Base-by-base conservation (phyloP, 2,329 filamentous ascomycete species). In the Phialophora chinensis region DNA sequence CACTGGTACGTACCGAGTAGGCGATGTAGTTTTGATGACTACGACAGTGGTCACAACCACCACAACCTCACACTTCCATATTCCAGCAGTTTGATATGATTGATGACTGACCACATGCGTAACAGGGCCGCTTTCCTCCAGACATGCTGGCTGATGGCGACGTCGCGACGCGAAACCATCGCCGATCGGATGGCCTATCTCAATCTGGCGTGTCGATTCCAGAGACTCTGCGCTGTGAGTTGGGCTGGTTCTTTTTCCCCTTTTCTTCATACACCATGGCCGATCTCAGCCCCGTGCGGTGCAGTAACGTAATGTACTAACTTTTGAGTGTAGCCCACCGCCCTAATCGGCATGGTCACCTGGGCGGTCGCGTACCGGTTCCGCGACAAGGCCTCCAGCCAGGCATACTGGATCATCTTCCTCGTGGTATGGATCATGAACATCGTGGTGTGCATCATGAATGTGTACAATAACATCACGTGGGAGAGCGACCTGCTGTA, bases 391-490 rank as follows among this genome's bases (percentile, higher is more conserved):
- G 66, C 66, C 29, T 69, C 66, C 31, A 66, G 63, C 35, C 60
- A 57, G 49, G 66, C 60, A 38, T 69, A 69, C 35, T 69, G 66
- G 66, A 64, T 69, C 47, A 69, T 69, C 38, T 69, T 47, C 25
- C 63, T 69, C n/a, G 59, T 69, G 29, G 66, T 69, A 3, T 69
- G 66, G 66, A 69, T 69, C 35, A 6, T 56, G 31, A 55, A 61
- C 25, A 66, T 55, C 12, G 66, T 69, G n/a, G 50, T 63, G 23
- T 69, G 66, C 57, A 69, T 69, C 57, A 69, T 69, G 66, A 69
- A 66, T 14, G 66, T 69, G 2, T 69, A 69, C 66, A 69, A 69
- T 60, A 69, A 69, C 52, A 64, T 69, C 63, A 69, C 38, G 25
- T 69, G 66, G 66, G 66, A 69, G 47, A 69, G 66, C 38, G 66